Evolutionary conservation across 306 rosid species (phyloP).

Genomic region (Cucurbita argyrosperma): DNA sequence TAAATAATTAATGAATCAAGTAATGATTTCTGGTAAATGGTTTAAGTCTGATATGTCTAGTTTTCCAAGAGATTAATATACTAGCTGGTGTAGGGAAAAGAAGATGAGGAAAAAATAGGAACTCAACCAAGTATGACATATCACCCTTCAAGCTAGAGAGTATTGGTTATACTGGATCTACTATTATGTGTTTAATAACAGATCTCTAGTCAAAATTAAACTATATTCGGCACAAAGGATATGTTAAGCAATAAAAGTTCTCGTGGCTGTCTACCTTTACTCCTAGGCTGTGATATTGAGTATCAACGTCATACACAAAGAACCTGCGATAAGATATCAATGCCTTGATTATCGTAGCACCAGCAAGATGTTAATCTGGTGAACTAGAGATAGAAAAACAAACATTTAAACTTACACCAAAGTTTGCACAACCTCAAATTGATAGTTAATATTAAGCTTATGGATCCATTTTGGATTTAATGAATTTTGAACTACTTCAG

Average conservation of each 20-base stretch:
- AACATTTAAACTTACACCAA: slow-evolving; percentile 69
- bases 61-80: neutral
- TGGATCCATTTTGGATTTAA: slow-evolving; percentile 75
- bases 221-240: neutral
- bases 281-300: slow-evolving; percentile 64
- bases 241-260: neutral
- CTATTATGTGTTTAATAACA: neutral
- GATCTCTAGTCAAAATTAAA: neutral
- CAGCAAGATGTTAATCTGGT: slow-evolving; percentile 16
- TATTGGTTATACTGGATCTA: neutral
- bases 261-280: slow-evolving; percentile 49
- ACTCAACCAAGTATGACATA: neutral
- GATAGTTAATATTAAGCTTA: slow-evolving; percentile 54
- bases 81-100: neutral
- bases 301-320: slow-evolving; percentile 69
- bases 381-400: slow-evolving; percentile 13
- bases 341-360: slow-evolving; percentile 18
- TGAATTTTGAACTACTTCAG: slow-evolving; percentile 80
- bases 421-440: slow-evolving; percentile 78
- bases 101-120: neutral
- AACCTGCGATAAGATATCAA: slow-evolving; percentile 44
- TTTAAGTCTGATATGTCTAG: neutral
- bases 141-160: neutral
- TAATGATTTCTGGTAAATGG: neutral
- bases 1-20: neutral